Evolutionary conservation across 202 grass and related monocot species (phyloP).

Genomic region (Panicum virgatum): DNA sequence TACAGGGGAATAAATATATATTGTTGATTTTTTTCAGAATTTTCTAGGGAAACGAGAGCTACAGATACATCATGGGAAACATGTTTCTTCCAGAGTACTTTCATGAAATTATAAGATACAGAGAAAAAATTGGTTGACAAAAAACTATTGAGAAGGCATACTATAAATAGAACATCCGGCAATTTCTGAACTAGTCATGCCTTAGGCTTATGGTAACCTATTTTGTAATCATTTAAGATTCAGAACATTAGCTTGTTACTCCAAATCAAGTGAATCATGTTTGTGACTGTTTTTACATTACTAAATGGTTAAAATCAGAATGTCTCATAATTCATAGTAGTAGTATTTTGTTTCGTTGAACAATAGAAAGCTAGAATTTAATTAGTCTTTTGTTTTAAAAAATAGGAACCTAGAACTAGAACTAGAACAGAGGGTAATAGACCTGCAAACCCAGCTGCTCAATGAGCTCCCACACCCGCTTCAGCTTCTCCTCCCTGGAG

Average conservation of each 20-base stretch:
- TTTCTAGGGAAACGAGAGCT: not conserved
- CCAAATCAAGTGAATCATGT: not conserved
- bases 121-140: conserved; percentile 9
- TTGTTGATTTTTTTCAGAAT: not conserved
- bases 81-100: not conserved
- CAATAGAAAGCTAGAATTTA: not conserved
- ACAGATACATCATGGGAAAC: not conserved
- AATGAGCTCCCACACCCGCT: conserved; percentile 75
- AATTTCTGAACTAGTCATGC: not conserved
- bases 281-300: not conserved
- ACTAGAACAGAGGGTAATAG: not conserved
- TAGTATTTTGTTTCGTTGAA: not conserved
- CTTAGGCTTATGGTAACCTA: not conserved
- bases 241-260: not conserved
- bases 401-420: not conserved
- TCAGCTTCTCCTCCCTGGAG: conserved; percentile 55
- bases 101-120: not conserved
- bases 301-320: not conserved
- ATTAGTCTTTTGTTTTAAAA: not conserved
- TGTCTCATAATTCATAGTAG: not conserved
- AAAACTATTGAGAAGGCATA: conserved; percentile 18
- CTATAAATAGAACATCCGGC: not conserved
- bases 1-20: not conserved
- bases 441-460: conserved; percentile 82
- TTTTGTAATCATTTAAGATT: not conserved